Percentiles rank a stretch among this genome's conserved stretches.
Conservation (phyloP, 495 filamentous ascomycete genomes). For the Hamigera avellanea region DNA sequence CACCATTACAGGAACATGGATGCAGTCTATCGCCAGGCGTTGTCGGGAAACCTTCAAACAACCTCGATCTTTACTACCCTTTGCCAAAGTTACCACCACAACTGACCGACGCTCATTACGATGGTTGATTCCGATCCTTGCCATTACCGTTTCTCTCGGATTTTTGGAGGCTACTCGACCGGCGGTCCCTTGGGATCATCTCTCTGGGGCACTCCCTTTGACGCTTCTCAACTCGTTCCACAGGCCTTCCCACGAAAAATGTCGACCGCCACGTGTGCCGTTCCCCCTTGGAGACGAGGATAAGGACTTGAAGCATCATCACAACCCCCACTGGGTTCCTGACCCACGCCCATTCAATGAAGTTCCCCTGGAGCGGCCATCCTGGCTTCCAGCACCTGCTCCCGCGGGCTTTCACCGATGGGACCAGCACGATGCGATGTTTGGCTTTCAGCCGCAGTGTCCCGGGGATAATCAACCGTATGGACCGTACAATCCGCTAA, state of each 20-base stretch:
- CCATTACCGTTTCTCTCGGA: slow-evolving; percentile 10
- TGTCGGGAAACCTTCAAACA: slow-evolving; percentile 7
- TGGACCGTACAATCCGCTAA: slow-evolving; percentile 19
- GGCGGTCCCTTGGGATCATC: slow-evolving; percentile 20
- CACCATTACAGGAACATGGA: slow-evolving; percentile 13
- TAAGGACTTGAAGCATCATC: not conserved
- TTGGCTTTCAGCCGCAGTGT: not conserved
- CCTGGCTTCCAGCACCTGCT: slow-evolving; percentile 17
- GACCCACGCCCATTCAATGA: not conserved
- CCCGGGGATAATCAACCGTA: not conserved
- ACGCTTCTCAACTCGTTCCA: slow-evolving; percentile 18
- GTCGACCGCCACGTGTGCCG: slow-evolving; percentile 10
- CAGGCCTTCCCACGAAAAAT: slow-evolving; percentile 11
- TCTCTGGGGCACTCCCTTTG: slow-evolving; percentile 21
- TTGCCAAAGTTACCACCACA: slow-evolving; percentile 8
- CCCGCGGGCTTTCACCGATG: slow-evolving; percentile 20
- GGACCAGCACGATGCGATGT: not conserved
- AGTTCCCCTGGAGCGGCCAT: not conserved
- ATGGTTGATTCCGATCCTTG: slow-evolving; percentile 7
- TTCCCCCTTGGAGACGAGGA: slow-evolving; percentile 13
- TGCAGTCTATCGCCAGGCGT: slow-evolving; percentile 15
- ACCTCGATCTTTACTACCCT: slow-evolving; percentile 11
- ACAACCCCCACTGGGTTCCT: not conserved
- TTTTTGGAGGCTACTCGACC: slow-evolving; percentile 17
- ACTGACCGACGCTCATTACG: slow-evolving; percentile 11